Evolutionary conservation across 148 eudicot genomes (phyloP).

Genomic region (Talinum fruticosum): DNA sequence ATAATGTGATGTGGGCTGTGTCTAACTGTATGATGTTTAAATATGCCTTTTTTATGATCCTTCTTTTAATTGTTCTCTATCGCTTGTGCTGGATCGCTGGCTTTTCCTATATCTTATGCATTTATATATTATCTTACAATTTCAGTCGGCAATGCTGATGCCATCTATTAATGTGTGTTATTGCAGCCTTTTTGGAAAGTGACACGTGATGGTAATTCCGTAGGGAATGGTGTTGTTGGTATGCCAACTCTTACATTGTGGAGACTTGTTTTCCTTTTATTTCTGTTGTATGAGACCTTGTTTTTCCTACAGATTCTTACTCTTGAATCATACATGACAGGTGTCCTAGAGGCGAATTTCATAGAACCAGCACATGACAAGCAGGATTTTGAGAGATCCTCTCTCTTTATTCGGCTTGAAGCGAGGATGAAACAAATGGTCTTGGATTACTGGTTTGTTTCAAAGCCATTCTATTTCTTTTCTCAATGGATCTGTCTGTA

Average conservation of each 20-base stretch:
- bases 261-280: constrained; percentile 1
- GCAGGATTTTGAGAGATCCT: constrained; percentile 96
- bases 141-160: background rate
- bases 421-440: constrained; percentile 79
- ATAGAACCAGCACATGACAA: constrained; percentile 99
- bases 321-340: constrained; percentile 31
- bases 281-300: constrained; percentile 1
- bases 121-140: background rate
- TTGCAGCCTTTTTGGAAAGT: constrained; percentile 97
- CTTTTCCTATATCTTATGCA: background rate
- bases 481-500: background rate
- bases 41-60: background rate
- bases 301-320: constrained; percentile 20
- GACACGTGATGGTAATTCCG: constrained; percentile 74
- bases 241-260: constrained; percentile 24
- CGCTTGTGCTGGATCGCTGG: background rate
- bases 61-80: background rate
- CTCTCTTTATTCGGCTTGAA: constrained; percentile 71
- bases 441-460: constrained; percentile 75
- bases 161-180: constrained; percentile 2
- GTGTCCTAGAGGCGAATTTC: constrained; percentile 95
- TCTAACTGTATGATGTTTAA: background rate
- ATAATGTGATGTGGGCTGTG: background rate
- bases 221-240: constrained; percentile 92
- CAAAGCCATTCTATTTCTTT: constrained; percentile 13